Evolutionary conservation across 306 rosid genomes (phyloP).

Genomic region (Ceratonia siliqua): DNA sequence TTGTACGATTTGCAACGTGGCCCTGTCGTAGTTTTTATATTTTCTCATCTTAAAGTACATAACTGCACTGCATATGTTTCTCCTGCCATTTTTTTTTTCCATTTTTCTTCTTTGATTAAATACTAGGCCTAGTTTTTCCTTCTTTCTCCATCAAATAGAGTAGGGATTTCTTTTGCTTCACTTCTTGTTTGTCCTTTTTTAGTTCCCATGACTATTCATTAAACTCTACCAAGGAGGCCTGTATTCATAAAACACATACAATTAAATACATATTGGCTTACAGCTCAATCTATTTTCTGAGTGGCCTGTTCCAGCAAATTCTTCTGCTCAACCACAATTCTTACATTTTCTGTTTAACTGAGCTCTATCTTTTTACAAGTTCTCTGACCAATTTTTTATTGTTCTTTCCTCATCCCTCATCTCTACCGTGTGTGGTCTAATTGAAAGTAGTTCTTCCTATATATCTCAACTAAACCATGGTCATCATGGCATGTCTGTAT

Average conservation of each 20-base stretch:
- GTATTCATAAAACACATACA: not conserved
- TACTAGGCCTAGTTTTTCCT: not conserved
- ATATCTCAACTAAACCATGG: not conserved
- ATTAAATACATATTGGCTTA: not conserved
- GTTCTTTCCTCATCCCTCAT: not conserved
- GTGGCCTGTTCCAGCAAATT: not conserved
- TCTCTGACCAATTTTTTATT: not conserved
- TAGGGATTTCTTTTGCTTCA: not conserved
- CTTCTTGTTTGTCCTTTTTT: not conserved
- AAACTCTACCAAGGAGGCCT: constrained; percentile 2
- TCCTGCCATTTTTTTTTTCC: not conserved
- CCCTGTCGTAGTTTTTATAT: not conserved
- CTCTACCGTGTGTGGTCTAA: not conserved
- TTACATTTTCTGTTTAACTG: not conserved
- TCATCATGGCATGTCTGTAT: not conserved
- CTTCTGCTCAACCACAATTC: not conserved
- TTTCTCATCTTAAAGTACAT: not conserved
- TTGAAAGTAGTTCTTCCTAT: not conserved
- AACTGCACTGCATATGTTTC: not conserved
- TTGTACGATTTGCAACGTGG: not conserved
- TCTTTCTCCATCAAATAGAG: not conserved
- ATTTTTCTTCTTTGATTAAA: not conserved
- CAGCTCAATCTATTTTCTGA: not conserved
- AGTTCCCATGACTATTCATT: not conserved
- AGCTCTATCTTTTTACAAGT: not conserved